Evolutionary conservation across 352 stramenopile species (phyloP).

Genomic region (Nothophytophthora sp.): DNA sequence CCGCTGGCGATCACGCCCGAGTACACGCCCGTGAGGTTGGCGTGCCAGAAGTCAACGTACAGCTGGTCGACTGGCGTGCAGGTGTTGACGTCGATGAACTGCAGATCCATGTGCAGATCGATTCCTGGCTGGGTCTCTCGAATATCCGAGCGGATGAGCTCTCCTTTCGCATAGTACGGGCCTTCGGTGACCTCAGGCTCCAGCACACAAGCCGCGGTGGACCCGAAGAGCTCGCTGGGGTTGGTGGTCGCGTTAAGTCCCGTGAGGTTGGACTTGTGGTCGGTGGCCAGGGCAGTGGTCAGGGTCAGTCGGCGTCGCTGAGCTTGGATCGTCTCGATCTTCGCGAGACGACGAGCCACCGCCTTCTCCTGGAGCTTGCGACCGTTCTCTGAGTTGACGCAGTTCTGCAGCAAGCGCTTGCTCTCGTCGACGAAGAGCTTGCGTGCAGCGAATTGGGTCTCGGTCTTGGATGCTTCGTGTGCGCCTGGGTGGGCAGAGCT

Average conservation of each 20-base stretch:
- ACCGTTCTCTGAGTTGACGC: neutral
- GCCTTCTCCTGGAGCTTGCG: neutral
- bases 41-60: slow-evolving; percentile 7
- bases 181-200: slow-evolving; percentile 3
- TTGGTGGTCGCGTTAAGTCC: neutral
- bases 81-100: slow-evolving; percentile 3
- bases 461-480: neutral
- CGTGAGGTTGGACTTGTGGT: neutral
- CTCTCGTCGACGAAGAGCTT: neutral
- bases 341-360: neutral
- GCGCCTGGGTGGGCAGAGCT: neutral
- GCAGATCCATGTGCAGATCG: neutral
- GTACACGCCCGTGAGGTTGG: slow-evolving; percentile 4
- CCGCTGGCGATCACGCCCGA: neutral
- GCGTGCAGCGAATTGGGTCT: neutral
- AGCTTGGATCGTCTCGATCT: neutral
- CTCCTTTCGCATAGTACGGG: slow-evolving; percentile 2
- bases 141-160: neutral
- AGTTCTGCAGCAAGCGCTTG: neutral
- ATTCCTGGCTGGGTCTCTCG: neutral
- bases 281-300: neutral
- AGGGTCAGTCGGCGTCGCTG: neutral
- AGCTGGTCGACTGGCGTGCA: neutral
- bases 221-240: neutral
- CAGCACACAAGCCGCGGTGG: neutral